Base-by-base conservation (phyloP, 2,329 filamentous ascomycete species). In the Ophiostoma pallidulum region DNA sequence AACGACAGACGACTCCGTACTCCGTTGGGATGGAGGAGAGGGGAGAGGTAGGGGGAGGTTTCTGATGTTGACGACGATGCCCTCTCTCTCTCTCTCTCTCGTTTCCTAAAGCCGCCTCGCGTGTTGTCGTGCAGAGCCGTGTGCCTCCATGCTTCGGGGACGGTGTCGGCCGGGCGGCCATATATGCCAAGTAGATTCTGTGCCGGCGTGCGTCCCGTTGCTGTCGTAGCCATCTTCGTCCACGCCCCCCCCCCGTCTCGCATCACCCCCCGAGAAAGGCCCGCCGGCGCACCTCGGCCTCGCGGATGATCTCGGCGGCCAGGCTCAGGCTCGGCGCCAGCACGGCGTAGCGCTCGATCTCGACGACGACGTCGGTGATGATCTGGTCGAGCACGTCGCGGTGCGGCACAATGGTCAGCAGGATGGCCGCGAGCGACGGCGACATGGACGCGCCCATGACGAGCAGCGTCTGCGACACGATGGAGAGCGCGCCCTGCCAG, bases 361-460 rank as follows among this genome's bases (percentile, higher is more conserved):
- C 86, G 51, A 78, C 69, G 39, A 90, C 77, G 40, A 91, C 85
- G 49, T 86, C 80, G 58, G 80, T 80, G 64, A 91, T 86, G 56
- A 91, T 87, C 49, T 78, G 73, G 62, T 90, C 84, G 56, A 90
- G 77, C 31, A 80, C 71, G 52, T 79, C 73, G 45, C 72, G 68
- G 53, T 74, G 71, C 26, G 75, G 69, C 4, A 80, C 71, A 20
- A 81, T 59, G 3, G 68, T 71, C 41, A 75, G 52, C 61, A 91
- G 69, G 35, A 90, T 79, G 42, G 70, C 74, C 20, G 77, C 79
- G 3, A 91, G 74, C 5, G 81, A 81, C 1, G 81, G 80, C 8
- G 82, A 89, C 79, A 91, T 86, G 14, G 83, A 88, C 14, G 86
- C 84, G 7, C 85, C 86, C 86, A 92, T 91, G 29, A 92, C 78